Conservation (phyloP, 495 filamentous ascomycete genomes). For the Tuber borchii region DNA sequence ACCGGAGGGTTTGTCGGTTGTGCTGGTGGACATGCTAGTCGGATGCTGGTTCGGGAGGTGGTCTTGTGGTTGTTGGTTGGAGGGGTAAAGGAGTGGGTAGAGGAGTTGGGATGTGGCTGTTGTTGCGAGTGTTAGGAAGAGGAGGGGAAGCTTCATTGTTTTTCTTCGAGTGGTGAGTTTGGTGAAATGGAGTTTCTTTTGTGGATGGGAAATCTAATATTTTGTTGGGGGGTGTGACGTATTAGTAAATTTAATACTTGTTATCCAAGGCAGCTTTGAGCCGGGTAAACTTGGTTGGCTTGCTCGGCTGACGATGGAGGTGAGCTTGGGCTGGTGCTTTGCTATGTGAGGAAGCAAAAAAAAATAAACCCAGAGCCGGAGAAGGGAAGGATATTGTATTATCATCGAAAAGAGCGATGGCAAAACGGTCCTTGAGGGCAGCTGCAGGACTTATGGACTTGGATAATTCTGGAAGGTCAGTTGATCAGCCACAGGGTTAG, state of each 20-base stretch:
- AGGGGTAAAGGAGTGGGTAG: constrained; percentile 26
- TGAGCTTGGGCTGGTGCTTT: not conserved
- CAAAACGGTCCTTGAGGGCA: not conserved
- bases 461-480: not conserved
- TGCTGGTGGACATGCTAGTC: constrained; percentile 16
- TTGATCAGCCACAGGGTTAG: not conserved
- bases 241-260: not conserved
- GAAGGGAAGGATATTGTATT: not conserved
- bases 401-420: not conserved
- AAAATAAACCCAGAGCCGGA: not conserved
- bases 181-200: not conserved
- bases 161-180: not conserved
- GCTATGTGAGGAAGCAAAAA: not conserved
- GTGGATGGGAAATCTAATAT: not conserved
- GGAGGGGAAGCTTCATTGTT: constrained; percentile 26
- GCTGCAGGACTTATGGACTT: not conserved
- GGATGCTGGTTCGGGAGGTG: not conserved
- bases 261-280: not conserved
- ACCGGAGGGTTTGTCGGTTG: constrained; percentile 33
- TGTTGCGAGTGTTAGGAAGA: constrained; percentile 22
- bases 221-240: constrained; percentile 1
- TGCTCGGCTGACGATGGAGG: not conserved
- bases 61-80: constrained; percentile 11
- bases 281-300: not conserved
- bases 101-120: constrained; percentile 27